A percentile compares a stretch with the other conserved stretches of the same genome.
Evolutionary conservation across 441 rosid species (phyloP).

Genomic region (Capsella rubella): DNA sequence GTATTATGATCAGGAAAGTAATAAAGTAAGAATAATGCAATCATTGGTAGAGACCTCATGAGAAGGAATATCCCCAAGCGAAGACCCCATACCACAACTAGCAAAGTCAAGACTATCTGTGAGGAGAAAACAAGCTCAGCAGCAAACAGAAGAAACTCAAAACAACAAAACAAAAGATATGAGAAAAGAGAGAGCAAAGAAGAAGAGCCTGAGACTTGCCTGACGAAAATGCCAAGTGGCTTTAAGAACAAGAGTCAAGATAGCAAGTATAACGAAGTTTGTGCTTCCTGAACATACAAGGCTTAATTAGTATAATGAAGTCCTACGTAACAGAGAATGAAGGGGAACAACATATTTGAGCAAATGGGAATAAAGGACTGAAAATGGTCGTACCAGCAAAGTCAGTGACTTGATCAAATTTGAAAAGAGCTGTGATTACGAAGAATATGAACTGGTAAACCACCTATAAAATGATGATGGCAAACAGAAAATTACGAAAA

Average conservation of each 20-base stretch:
- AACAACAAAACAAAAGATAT: neutral
- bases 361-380: neutral
- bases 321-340: neutral
- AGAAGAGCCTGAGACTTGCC: slow-evolving; percentile 46
- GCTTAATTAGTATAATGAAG: neutral
- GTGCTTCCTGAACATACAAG: slow-evolving; percentile 68
- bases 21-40: no score
- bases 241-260: slow-evolving; percentile 73
- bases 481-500: neutral
- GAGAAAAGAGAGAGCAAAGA: neutral
- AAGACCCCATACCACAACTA: slow-evolving; percentile 85
- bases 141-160: neutral
- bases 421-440: slow-evolving; percentile 82
- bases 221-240: slow-evolving; percentile 94
- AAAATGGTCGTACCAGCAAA: slow-evolving; percentile 68
- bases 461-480: slow-evolving; percentile 51
- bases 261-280: slow-evolving; percentile 77
- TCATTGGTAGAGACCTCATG: slow-evolving; percentile 49
- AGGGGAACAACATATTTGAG: neutral
- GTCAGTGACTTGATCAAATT: slow-evolving; percentile 93
- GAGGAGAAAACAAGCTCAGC: slow-evolving; percentile 9
- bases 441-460: slow-evolving; percentile 83
- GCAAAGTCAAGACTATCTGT: slow-evolving; percentile 74
- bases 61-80: slow-evolving; percentile 77
- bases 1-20: neutral